These are phyloP conservation scores for Cyathus striatus DNA, from an alignment of 768 basidiomycete species.

Conservation along the genomic window DNA sequence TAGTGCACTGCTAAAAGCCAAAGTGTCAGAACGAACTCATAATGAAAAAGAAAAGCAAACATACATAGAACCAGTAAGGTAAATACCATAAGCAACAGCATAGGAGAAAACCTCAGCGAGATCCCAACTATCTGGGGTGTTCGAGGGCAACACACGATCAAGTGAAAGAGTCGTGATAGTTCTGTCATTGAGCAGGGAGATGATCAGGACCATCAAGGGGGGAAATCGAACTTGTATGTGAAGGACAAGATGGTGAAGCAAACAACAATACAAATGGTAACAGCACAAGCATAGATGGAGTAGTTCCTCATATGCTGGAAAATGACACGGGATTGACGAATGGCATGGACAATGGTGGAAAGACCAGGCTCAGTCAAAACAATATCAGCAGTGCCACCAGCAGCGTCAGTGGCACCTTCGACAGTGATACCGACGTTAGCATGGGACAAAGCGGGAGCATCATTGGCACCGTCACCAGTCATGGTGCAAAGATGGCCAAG, in stretches of 20 bases:
- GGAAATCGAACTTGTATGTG: conserved; percentile 97
- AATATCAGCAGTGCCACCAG: conserved; percentile 97
- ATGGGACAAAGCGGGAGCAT: conserved; percentile 94
- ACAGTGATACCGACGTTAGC: conserved; percentile 99
- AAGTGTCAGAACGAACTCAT: conserved; percentile 6
- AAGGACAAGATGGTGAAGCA: conserved; percentile 96
- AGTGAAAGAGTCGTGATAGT: conserved; percentile 98
- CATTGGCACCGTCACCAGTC: conserved; percentile 99
- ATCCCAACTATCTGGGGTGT: conserved; percentile 95
- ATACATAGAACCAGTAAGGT: conserved; percentile 88
- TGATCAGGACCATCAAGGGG: conserved; percentile 99
- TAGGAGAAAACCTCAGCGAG: conserved; percentile 93
- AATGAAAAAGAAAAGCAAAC: conserved; percentile 18
- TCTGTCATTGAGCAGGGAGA: conserved; percentile 95
- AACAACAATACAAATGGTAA: conserved; percentile 98
- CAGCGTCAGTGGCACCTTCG: conserved; percentile 98
- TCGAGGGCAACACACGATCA: conserved; percentile 93
- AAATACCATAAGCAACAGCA: conserved; percentile 92
- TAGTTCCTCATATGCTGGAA: conserved; percentile 99
- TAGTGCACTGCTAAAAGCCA: conserved; percentile 55
- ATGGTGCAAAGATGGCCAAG: conserved; percentile 95
- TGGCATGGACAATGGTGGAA: conserved; percentile 98
- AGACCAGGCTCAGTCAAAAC: conserved; percentile 98
- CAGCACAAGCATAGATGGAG: conserved; percentile 92
- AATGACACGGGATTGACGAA: conserved; percentile 96